phyloP scores from a whole-genome alignment of 345 rosid species.

The Hypericum androsaemum region DNA sequence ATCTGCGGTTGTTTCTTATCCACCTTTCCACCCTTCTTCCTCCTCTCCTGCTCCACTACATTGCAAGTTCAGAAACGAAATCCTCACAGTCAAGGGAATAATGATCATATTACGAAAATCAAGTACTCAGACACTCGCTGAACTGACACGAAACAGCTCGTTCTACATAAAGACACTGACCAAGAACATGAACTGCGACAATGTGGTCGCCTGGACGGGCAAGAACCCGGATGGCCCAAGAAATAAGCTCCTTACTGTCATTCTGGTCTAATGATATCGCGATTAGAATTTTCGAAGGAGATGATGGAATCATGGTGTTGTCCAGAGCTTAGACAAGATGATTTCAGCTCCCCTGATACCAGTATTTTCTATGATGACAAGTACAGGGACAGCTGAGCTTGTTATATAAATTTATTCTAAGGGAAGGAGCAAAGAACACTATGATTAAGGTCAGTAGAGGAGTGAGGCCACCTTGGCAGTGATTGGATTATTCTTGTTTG shows the following conservation, averaged over 20 bases:
- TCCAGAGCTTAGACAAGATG: neutral
- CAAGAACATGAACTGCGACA: slow-evolving; percentile 68
- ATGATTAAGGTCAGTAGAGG: slow-evolving; percentile 44
- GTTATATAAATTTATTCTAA: slow-evolving; percentile 10
- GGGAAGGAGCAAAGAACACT: slow-evolving; percentile 13
- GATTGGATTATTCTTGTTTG: slow-evolving; percentile 38
- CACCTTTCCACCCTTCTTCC: neutral
- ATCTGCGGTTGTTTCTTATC: slow-evolving; percentile 30
- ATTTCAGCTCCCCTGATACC: neutral
- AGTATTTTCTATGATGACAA: neutral
- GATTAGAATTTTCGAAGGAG: slow-evolving; percentile 52
- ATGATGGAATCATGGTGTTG: slow-evolving; percentile 35
- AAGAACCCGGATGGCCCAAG: slow-evolving; percentile 71
- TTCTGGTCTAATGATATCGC: slow-evolving; percentile 56
- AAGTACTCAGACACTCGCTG: no score
- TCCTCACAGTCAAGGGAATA: neutral
- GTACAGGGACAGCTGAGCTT: slow-evolving; percentile 9
- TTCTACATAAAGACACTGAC: slow-evolving; percentile 23
- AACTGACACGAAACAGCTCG: no score
- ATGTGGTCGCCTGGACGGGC: slow-evolving; percentile 66
- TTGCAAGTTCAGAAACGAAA: neutral
- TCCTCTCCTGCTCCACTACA: slow-evolving; percentile 31
- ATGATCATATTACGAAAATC: slow-evolving; percentile 1
- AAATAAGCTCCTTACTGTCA: slow-evolving; percentile 50
- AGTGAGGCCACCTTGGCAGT: slow-evolving; percentile 19